These are phyloP conservation scores for Lathyrus tuberosus DNA, from an alignment of 306 rosid species.

Conservation along the genomic window DNA sequence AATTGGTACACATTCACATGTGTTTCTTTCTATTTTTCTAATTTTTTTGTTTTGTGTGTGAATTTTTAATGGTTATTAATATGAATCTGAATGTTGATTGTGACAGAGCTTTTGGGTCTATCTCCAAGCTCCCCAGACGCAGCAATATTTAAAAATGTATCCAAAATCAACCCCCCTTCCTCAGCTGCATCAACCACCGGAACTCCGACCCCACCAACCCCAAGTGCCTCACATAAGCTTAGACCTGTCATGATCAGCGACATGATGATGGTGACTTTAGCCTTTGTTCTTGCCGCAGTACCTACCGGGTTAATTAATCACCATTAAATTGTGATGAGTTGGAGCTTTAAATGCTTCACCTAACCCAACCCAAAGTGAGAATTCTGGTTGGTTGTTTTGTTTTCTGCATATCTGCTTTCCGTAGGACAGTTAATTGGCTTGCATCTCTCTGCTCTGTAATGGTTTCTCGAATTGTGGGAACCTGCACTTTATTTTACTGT, in stretches of 20 bases:
- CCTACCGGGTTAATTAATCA: slow-evolving; percentile 36
- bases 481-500: neutral
- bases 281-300: slow-evolving; percentile 40
- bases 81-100: neutral
- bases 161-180: slow-evolving; percentile 33
- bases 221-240: neutral
- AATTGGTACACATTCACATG: too few relatives aligned
- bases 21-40: too few relatives aligned
- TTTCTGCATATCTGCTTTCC: slow-evolving; percentile 3
- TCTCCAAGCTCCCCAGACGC: slow-evolving; percentile 76
- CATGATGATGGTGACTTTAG: slow-evolving; percentile 38
- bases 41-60: too few relatives aligned
- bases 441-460: neutral
- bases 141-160: slow-evolving; percentile 61
- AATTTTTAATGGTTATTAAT: neutral
- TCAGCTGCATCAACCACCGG: neutral
- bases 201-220: neutral
- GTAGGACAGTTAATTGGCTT: slow-evolving; percentile 29
- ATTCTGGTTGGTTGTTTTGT: slow-evolving; percentile 2
- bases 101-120: slow-evolving; percentile 69
- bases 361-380: neutral
- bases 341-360: slow-evolving; percentile 27
- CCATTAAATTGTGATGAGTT: slow-evolving; percentile 15
- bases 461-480: slow-evolving; percentile 32
- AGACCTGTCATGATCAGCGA: slow-evolving; percentile 32